These are phyloP conservation scores for Phytophthora nicotianae DNA, from an alignment of 352 stramenopile species.

Conservation along the genomic window DNA sequence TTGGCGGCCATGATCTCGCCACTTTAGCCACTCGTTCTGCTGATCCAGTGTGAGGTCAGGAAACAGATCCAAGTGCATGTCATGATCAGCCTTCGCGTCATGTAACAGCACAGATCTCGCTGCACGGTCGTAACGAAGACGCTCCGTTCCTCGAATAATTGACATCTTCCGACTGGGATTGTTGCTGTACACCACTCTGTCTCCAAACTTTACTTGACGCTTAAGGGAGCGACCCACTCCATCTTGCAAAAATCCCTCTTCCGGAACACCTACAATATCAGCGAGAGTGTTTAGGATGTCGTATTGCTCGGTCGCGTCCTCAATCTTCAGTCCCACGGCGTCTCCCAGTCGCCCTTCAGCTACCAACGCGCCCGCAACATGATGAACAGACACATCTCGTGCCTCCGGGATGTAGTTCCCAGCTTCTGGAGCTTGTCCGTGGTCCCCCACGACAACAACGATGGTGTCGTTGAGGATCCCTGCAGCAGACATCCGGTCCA, in stretches of 20 bases:
- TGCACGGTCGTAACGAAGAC: conserved; percentile 41
- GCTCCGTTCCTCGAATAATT: conserved; percentile 37
- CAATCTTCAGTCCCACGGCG: conserved; percentile 30
- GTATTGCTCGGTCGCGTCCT: conserved; percentile 43
- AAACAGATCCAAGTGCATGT: conserved; percentile 42
- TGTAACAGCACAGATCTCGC: conserved; percentile 21
- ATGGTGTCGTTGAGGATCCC: conserved; percentile 62
- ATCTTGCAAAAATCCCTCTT: conserved; percentile 39
- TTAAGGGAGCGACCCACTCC: conserved; percentile 49
- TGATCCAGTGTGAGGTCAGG: conserved; percentile 23
- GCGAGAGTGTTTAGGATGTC: conserved; percentile 45
- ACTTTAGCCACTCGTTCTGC: conserved; percentile 19
- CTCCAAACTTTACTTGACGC: conserved; percentile 33
- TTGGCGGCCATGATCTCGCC: conserved; percentile 34
- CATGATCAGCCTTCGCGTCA: conserved; percentile 26
- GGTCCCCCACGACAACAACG: conserved; percentile 55
- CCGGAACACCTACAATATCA: conserved; percentile 38
- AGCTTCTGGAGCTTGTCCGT: conserved; percentile 51
- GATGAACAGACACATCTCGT: conserved; percentile 37
- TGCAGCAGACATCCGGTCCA: conserved; percentile 48
- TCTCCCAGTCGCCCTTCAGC: conserved; percentile 42
- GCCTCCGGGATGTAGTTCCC: conserved; percentile 33
- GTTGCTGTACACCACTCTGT: conserved; percentile 49
- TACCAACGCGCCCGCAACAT: conserved; percentile 44
- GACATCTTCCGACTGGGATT: conserved; percentile 52